Percentiles rank a stretch among this genome's conserved stretches.
Conservation (phyloP, 2,329 filamentous ascomycete genomes). For the Penicillium sclerotigenum region DNA sequence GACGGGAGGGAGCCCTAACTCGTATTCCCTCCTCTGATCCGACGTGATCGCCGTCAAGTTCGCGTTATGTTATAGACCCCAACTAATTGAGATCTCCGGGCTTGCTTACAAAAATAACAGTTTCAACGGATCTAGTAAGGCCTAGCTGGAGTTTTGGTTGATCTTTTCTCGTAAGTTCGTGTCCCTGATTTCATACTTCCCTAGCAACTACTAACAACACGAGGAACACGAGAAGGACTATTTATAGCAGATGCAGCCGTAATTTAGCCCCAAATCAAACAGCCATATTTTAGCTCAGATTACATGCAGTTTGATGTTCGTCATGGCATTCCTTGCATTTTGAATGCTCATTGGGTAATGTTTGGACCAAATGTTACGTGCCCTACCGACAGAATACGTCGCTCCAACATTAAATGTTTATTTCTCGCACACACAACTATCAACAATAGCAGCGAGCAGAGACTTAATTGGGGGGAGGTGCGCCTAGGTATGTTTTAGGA, state of each 20-base stretch:
- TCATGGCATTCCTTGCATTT: not conserved
- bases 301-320: not conserved
- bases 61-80: not conserved
- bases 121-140: not conserved
- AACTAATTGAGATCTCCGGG: not conserved
- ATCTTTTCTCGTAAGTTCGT: constrained; percentile 1
- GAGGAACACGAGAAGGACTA: not conserved
- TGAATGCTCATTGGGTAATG: not conserved
- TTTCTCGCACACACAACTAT: too few species aligned
- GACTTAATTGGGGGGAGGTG: too few species aligned
- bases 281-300: too few species aligned
- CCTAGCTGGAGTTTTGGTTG: not conserved
- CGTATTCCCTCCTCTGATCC: not conserved
- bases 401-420: too few species aligned
- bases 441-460: too few species aligned
- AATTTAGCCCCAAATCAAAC: not conserved
- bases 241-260: not conserved
- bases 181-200: not conserved
- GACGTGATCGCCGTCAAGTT: not conserved
- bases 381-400: not conserved
- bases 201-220: not conserved
- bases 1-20: not conserved
- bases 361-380: not conserved
- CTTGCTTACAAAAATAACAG: not conserved
- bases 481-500: too few species aligned